Base-by-base conservation (phyloP, 108 stramenopile genomes). In the Stephanodiscus minutulus region DNA sequence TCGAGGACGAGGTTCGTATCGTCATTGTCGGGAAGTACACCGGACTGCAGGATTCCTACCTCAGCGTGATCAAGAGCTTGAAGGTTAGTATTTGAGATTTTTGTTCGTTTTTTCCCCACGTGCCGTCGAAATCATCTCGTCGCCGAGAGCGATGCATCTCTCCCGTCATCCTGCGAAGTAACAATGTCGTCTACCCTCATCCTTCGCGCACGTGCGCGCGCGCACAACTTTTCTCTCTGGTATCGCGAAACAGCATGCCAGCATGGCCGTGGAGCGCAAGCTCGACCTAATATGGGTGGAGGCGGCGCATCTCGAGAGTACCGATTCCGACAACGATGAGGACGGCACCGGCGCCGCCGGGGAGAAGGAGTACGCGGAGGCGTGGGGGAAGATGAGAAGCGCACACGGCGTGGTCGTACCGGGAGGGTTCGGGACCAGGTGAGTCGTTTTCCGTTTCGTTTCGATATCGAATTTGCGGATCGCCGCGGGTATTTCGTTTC, bases 11-110 rank as follows among this genome's bases (percentile, higher is more conserved):
- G 9, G 95, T 96, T 2, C 79, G 82, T 56, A 99, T 98, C 80
- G 97, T 96, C 20, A 76, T 99, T 64, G 97, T 98, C 63, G 98
- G 98, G 22, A 99, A 99, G 68, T 99, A 98, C 82, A 97, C 94
- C 27, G 93, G 95, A 22, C 82, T 98, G 37, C 89, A 90, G 64
- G 98, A 99, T 85, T 90, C 96, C 15, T 99, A 99, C 74, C 83
- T 98, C 56, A 87, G 85, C 28, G 96, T 99, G 48, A 92, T 98
- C 76, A 99, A 99, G 87, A 91, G 96, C 21, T 71, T 99, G 66
- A 96, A 97, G 84, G 81, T 82, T 12, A 68, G 73, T 61, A 33
- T 1, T 53, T 5, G 24, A n/a, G 27, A 28, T 39, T 39, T 8
- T 39, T 39, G 7, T 39, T 56, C 33, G 31, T 63, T 50, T 1